Base-by-base conservation (phyloP, 2,329 filamentous ascomycete genomes). In the Monosporascus sp. region DNA sequence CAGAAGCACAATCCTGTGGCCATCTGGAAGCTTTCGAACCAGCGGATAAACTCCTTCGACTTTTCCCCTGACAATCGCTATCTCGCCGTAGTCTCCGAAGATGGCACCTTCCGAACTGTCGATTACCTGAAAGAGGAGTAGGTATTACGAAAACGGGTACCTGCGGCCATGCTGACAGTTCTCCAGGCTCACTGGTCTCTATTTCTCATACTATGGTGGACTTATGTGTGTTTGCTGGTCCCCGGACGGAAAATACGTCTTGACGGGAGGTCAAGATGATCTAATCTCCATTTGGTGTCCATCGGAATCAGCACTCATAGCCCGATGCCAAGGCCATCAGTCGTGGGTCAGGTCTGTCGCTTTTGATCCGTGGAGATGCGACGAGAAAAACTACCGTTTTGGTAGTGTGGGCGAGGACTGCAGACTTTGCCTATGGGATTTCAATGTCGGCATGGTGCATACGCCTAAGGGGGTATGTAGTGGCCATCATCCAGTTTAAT, bases 361-460 rank as follows among this genome's bases (percentile, higher is more conserved):
- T 3, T 99, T 97, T 68, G 94, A 99, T 68, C 91, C 91, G 0
- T 99, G 94, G 94, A 83, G 92, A 58, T 99, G 94, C 66, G 94
- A 99, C 66, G 91, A 96, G 67, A 85, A 88, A 62, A 97, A 91
- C 63, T 99, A 99, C 72, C 84, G 94, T 1, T 96, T 99, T 64
- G 94, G 94, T 31, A 96, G 91, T 64, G 93, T 99, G 1, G 94
- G 93, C 15, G 93, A 97, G 68, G 94, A 99, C 68, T 90, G 92
- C 63, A 81, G 91, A 53, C 76, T 99, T 18, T 83, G 96, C 55
- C 76, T 99, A 14, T 99, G 94, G 94, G 94, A 99, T 74, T 99
- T 99, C 69, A 96, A 87, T 60, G 91, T 96, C 43, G 91, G 91
- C 62, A 97, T 97, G 93, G 78, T 99, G 63, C 89, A 95, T 70